phyloP scores from a whole-genome alignment of 1,284 basidiomycete species.

The Heterobasidion irregulare region DNA sequence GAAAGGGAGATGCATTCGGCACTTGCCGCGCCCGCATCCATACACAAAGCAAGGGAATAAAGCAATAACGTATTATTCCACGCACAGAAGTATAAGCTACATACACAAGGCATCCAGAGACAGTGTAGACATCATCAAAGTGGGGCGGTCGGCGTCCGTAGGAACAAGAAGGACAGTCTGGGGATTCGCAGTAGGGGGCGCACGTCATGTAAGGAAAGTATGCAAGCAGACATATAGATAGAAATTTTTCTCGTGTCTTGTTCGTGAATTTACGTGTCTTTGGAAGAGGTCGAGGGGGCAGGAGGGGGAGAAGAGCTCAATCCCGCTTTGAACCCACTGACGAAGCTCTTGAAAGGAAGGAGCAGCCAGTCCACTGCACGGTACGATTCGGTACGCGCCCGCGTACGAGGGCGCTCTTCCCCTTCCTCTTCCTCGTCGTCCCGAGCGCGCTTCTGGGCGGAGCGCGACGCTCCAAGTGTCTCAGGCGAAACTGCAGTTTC shows the following conservation, averaged over 20 bases:
- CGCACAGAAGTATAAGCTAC: background rate
- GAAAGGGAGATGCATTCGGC: background rate
- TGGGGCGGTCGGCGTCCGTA: too few species aligned
- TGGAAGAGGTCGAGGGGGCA: background rate
- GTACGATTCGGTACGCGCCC: slow-evolving; percentile 40
- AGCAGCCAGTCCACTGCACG: slow-evolving; percentile 38
- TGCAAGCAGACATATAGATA: background rate
- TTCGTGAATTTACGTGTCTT: background rate
- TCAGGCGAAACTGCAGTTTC: slow-evolving; percentile 32
- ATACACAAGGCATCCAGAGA: background rate
- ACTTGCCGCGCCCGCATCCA: background rate
- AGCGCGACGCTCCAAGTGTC: background rate
- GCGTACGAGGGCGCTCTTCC: slow-evolving; percentile 30
- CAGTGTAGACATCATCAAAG: background rate
- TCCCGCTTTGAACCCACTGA: slow-evolving; percentile 57
- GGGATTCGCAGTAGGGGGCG: too few species aligned
- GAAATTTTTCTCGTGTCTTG: background rate
- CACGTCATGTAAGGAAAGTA: background rate
- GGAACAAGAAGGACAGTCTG: too few species aligned
- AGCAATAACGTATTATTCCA: background rate
- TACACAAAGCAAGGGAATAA: background rate
- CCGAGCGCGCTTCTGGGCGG: slow-evolving; percentile 40
- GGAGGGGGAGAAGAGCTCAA: slow-evolving; percentile 17
- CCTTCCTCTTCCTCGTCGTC: slow-evolving; percentile 23
- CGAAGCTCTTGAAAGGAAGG: slow-evolving; percentile 52